Conservation (phyloP, 805 yeast genomes). For the Lachancea nothofagi region DNA sequence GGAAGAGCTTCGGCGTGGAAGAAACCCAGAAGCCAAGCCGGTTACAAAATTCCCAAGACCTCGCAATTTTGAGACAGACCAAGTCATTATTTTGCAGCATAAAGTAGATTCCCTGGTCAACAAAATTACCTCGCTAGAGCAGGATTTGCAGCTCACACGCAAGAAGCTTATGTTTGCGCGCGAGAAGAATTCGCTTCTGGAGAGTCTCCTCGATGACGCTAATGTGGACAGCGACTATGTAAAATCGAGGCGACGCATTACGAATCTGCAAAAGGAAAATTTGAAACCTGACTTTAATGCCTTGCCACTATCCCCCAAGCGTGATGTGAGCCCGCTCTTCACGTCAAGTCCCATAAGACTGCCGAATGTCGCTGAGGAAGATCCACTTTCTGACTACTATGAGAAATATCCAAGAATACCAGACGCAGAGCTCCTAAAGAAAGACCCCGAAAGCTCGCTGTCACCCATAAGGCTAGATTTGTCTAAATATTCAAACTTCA, state of each 20-base stretch:
- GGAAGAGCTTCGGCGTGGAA: constrained; percentile 23
- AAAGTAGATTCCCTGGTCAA: constrained; percentile 14
- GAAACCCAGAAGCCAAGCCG: constrained; percentile 8
- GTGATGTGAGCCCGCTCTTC: constrained; percentile 26
- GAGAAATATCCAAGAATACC: constrained; percentile 32
- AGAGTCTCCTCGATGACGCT: constrained; percentile 31
- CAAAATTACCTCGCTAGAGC: constrained; percentile 13
- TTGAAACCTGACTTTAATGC: constrained; percentile 26
- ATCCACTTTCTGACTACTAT: constrained; percentile 14
- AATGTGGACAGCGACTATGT: constrained; percentile 30
- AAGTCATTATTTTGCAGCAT: constrained; percentile 16
- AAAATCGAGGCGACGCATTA: constrained; percentile 31
- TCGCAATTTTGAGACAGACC: constrained; percentile 15
- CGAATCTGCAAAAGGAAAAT: constrained; percentile 28
- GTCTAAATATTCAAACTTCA: constrained; percentile 18
- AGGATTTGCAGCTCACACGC: constrained; percentile 19
- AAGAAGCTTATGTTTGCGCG: constrained; percentile 28
- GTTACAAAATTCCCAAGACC: background rate
- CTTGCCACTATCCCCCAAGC: constrained; percentile 30
- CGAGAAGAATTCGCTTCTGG: constrained; percentile 28
- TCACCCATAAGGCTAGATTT: constrained; percentile 32
- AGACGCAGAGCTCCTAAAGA: constrained; percentile 24
- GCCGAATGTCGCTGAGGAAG: constrained; percentile 1
- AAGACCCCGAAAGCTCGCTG: constrained; percentile 20
- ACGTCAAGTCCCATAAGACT: constrained; percentile 32